Percentiles rank a stretch among this genome's conserved stretches.
phyloP scores from a whole-genome alignment of 805 yeast species.

The Wickerhamiella dianesei region DNA sequence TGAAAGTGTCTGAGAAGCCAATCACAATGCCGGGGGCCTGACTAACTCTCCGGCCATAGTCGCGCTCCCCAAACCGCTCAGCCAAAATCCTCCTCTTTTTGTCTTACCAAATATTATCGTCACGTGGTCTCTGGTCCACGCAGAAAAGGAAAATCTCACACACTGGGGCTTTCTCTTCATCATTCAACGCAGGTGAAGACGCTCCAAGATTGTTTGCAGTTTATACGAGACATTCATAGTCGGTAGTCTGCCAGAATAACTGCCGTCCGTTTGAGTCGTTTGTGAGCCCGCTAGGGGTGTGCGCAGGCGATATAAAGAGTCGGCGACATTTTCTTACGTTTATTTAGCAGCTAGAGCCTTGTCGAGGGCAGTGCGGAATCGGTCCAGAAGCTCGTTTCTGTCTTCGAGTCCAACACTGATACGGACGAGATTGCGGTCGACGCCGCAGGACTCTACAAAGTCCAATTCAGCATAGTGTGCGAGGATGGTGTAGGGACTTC shows the following conservation, averaged over 20 bases:
- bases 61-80: not conserved
- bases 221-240: not conserved
- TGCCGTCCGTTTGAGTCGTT: slow-evolving; percentile 18
- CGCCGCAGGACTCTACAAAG: slow-evolving; percentile 69
- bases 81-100: too few relatives aligned
- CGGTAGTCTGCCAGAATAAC: slow-evolving; percentile 5
- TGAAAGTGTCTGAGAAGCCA: slow-evolving; percentile 3
- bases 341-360: slow-evolving; percentile 7
- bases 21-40: slow-evolving; percentile 2
- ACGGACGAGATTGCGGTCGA: slow-evolving; percentile 63
- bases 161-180: slow-evolving; percentile 1
- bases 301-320: slow-evolving; percentile 1
- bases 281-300: slow-evolving; percentile 3
- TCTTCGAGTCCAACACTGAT: slow-evolving; percentile 80
- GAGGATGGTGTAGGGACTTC: slow-evolving; percentile 78
- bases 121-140: not conserved
- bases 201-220: slow-evolving; percentile 3
- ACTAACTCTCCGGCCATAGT: slow-evolving; percentile 3
- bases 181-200: slow-evolving; percentile 8
- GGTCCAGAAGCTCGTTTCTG: slow-evolving; percentile 37
- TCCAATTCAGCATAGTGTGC: slow-evolving; percentile 78
- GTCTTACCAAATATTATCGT: too few relatives aligned
- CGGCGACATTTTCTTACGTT: not conserved
- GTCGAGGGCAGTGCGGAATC: slow-evolving; percentile 40
- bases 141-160: not conserved